Base-by-base conservation (phyloP, 2,329 filamentous ascomycete species). In the Microdochium nivale region DNA sequence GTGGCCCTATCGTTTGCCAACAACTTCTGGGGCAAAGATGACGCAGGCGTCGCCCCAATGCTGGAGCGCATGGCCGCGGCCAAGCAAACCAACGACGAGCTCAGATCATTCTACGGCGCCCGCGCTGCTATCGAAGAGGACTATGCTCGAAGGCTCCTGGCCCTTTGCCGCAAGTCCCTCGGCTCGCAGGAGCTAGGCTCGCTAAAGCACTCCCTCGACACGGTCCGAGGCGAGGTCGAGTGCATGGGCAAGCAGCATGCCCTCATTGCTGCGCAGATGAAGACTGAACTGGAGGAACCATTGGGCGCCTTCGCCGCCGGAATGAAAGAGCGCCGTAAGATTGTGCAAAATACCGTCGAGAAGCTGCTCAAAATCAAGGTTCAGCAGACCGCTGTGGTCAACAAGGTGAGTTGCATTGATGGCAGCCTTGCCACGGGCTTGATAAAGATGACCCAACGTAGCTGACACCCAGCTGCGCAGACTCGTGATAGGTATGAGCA, bases 11-110 rank as follows among this genome's bases (percentile, higher is more conserved):
- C 84, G 47, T 88, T 99, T 74, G 92, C 94, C 63, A 99, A 99
- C 75, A 99, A 99, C 69, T 99, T 99, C 71, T 99, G 94, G 94
- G 94, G 94, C 57, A 97, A 95, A 77, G 92, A 97, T 68, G 94
- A 99, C 77, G 94, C 92, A 49, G 95, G 94, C 66, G 91, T 99
- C 64, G 79, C 79, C 47, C 95, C 94, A 53, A 81, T 99, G 64
- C 79, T 99, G 27, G 89, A 92, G 68, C 92, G 94, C 64, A 95
- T 99, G 90, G 86, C 90, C 65, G 86, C 85, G 69, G 90, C 94
- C 48, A 99, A 99, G 76, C 83, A 87, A 62, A 96, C 94, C 25
- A 91, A 87, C 67, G 95, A 99, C 70, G 94, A 99, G 71, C 71
- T 99, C 49, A 92, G 88, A 65, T 77, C 86, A 10, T 99, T 99